Base-by-base conservation (phyloP, 352 stramenopile species). In the Globisporangium nunn region DNA sequence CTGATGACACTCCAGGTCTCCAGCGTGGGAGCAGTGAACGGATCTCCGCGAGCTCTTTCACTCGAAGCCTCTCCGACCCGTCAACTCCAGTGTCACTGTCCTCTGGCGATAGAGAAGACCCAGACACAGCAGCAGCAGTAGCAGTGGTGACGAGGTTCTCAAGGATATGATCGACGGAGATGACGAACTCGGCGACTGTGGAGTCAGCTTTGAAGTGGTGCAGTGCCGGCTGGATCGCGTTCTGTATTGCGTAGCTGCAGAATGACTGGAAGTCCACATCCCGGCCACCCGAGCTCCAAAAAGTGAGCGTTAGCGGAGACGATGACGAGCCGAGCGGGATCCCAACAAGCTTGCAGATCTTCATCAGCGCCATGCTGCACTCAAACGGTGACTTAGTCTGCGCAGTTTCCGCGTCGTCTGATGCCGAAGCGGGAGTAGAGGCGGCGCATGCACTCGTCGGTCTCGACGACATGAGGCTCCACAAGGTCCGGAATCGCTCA, bases 361-460 rank as follows among this genome's bases (percentile, higher is more conserved):
- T 85, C 30, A 75, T 74, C 45, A 87, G 73, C 8, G 70, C 51
- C 66, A 82, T 77, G 48, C 56, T 77, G 56, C 75, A 86, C 53
- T 87, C 75, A 29, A 82, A 74, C 17, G 72, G 53, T 6, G 78
- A 80, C 46, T 72, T 80, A 33, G 33, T 29, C 7, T 30, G 23
- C 40, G 35, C 35, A 5, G 39, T 7, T 54, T 52, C 17, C 52
- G 37, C 14, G 29, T 28, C 18, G 3, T 2, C 5, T 52, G 44
- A 39, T 14, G 45, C 18, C 18, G 18, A 41, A 50, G 28, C 11
- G 52, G 54, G 37, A 11, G 23, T n/a, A 8, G 5, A 37, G 33
- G 33, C 23, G 29, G 50, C 1, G 44, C 11, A 15, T 11, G 49
- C 50, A 28, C 37, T 53, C 18, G 52, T 33, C 4, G 56, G 56